Base-by-base conservation (phyloP, 2,329 filamentous ascomycete genomes). In the Paracoccidioides lutzii region DNA sequence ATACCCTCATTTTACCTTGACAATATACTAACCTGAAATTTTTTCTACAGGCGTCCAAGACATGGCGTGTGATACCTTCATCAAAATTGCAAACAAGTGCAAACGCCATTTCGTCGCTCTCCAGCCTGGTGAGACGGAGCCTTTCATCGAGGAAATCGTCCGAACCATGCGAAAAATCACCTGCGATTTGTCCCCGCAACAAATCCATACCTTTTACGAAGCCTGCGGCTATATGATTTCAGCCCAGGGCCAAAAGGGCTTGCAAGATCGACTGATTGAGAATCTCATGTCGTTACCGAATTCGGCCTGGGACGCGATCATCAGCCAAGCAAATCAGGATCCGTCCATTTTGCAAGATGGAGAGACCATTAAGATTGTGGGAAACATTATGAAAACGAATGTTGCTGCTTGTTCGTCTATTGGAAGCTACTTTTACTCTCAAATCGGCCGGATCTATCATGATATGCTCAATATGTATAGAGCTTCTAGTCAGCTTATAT, bases 301-400 rank as follows among this genome's bases (percentile, higher is more conserved):
- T 66, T 79, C 83, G 41, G 94, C 93, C 22, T 98, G 93, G 93
- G 90, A 96, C 67, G 82, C 85, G 65, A 96, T 98, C 65, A 98
- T 98, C 67, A 82, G 83, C 63, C 82, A 87, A 67, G 93, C 93
- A 30, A 93, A 88, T 55, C 79, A 85, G 59, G 85, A 96, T 67
- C 89, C 93, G 0, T 80, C 83, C 28, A 90, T 93, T 62, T 78
- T 98, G 10, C 89, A 97, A 70, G 90, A 97, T 66, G 78, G 84
- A 9, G 90, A 98, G 63, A 95, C 90, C 0, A 97, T 98, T 76
- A 98, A 98, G 77, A 85, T 98, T 62, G 90, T 98, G 60, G 93
- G 93, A 62, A 98, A 98, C 73, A 96, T 98, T 69, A 98, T 98
- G 93, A 98, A 98, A 81, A 98, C 93, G 0, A 98, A 98, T 65